phyloP scores from a whole-genome alignment of 1,139 yeast species.

The Debaryomyces subglobosus region DNA sequence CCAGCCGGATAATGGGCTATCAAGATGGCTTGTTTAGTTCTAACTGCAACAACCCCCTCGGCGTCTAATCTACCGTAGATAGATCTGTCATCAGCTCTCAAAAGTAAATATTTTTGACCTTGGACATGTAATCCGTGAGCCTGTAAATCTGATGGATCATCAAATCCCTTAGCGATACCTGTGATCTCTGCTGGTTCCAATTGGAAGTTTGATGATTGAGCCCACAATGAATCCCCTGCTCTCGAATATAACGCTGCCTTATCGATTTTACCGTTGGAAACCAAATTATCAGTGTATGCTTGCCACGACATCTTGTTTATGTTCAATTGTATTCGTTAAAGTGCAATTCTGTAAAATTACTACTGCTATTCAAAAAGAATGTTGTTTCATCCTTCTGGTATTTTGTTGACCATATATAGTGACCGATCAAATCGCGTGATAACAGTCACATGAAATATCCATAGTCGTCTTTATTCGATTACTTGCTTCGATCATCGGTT shows the following conservation, averaged over 20 bases:
- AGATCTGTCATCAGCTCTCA: conserved; percentile 90
- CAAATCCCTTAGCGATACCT: conserved; percentile 78
- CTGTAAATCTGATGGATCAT: conserved; percentile 77
- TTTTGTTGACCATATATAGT: conserved; percentile 4
- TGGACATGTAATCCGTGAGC: conserved; percentile 83
- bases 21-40: conserved; percentile 90
- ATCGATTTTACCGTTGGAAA: conserved; percentile 85
- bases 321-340: neutral
- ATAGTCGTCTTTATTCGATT: neutral
- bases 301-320: conserved; percentile 40
- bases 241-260: conserved; percentile 91
- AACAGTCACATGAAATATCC: neutral
- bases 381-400: conserved; percentile 3
- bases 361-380: neutral
- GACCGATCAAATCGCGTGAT: conserved; percentile 5
- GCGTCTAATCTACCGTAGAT: conserved; percentile 90
- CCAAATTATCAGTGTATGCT: conserved; percentile 94
- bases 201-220: conserved; percentile 72
- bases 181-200: conserved; percentile 72
- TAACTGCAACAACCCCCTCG: conserved; percentile 86
- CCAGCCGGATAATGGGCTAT: conserved; percentile 94
- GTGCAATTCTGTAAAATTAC: conserved; percentile 1
- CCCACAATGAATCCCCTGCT: conserved; percentile 97
- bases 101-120: conserved; percentile 84
- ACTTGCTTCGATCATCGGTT: neutral